phyloP scores from a whole-genome alignment of 2,329 filamentous ascomycete species.

The Graphilbum sp. region DNA sequence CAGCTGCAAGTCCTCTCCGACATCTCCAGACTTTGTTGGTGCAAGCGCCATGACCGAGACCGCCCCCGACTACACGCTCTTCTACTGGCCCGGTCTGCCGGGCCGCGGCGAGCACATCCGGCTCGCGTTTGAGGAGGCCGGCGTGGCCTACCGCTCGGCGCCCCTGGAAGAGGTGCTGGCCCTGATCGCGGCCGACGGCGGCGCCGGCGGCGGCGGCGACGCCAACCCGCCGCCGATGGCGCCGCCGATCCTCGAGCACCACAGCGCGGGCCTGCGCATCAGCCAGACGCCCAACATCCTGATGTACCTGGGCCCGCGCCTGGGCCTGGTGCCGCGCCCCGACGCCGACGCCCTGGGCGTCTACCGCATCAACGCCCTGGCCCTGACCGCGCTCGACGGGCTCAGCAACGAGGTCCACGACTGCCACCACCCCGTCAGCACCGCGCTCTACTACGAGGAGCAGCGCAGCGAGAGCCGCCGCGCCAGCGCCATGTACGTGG shows the following conservation, averaged over 20 bases:
- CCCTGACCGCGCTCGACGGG: slow-evolving; percentile 54
- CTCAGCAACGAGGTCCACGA: slow-evolving; percentile 59
- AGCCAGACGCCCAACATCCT: slow-evolving; percentile 60
- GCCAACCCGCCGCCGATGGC: slow-evolving; percentile 50
- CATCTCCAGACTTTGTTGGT: too few relatives aligned
- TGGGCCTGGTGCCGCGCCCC: slow-evolving; percentile 38
- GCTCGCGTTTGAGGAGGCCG: slow-evolving; percentile 53
- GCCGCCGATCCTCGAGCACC: slow-evolving; percentile 49
- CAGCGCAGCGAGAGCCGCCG: slow-evolving; percentile 51
- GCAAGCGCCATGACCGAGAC: too few relatives aligned
- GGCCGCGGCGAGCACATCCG: slow-evolving; percentile 63
- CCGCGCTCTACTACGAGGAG: slow-evolving; percentile 51
- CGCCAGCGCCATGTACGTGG: slow-evolving; percentile 39
- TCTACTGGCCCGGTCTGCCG: slow-evolving; percentile 58
- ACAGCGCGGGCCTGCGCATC: slow-evolving; percentile 42
- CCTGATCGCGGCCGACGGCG: slow-evolving; percentile 28
- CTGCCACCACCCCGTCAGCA: slow-evolving; percentile 54
- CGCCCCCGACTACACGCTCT: slow-evolving; percentile 37
- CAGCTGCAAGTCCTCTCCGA: too few relatives aligned
- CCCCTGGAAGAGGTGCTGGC: slow-evolving; percentile 31
- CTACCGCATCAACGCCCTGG: slow-evolving; percentile 45
- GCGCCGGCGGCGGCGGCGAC: slow-evolving; percentile 28
- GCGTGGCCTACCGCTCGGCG: slow-evolving; percentile 34
- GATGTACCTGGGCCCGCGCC: slow-evolving; percentile 45
- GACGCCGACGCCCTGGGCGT: slow-evolving; percentile 21